Evolutionary conservation across 805 yeast genomes (phyloP), one percentile per base, ranked within the genome.

Genomic region (Cyberlindnera xishuangbannaensis): DNA sequence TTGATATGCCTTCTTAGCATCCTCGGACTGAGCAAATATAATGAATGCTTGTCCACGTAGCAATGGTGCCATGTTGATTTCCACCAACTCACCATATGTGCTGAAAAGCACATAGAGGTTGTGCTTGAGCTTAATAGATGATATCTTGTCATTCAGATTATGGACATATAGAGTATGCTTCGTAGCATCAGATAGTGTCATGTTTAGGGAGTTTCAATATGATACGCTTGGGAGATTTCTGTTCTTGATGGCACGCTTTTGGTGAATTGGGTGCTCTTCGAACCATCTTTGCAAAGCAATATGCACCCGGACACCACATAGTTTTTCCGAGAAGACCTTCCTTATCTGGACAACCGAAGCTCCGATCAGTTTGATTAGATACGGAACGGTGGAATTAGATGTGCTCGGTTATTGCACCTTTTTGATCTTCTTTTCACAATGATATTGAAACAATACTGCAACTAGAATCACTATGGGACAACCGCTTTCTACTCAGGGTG

Each of bases 31-130:
- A 21, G 69, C 63, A 43, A 77, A 65, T 2, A 71, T 59, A 3
- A 81, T 54, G 60, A 79, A 82, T 0, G 86, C 87, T 48, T 78
- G 85, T 0, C 86, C 87, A 36, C 83, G 61, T 43, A 66, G 56
- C 36, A 61, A 66, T 34, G 63, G 63, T 23, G 64, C 53, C 17
- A 69, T 51, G 30, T 64, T 55, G 9, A 83, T 63, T 9, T 71
- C 69, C 5, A 80, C 50, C 3, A 83, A 71, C 48, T 79, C 86
- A 0, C 86, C 87, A 52, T 66, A 79, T 1, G 77, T 69, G 11
- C 78, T 61, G 44, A 78, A 79, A 6, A 80, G 49, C 14, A 80
- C 47, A 47, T 72, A 79, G 10, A 83, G 56, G 43, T 71, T 72
- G 33, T 71, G 71, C 43, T 70, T 71, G 38, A 79, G 46, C 17